Conservation (phyloP, 768 basidiomycete genomes). For the Russula griseocarnosa region DNA sequence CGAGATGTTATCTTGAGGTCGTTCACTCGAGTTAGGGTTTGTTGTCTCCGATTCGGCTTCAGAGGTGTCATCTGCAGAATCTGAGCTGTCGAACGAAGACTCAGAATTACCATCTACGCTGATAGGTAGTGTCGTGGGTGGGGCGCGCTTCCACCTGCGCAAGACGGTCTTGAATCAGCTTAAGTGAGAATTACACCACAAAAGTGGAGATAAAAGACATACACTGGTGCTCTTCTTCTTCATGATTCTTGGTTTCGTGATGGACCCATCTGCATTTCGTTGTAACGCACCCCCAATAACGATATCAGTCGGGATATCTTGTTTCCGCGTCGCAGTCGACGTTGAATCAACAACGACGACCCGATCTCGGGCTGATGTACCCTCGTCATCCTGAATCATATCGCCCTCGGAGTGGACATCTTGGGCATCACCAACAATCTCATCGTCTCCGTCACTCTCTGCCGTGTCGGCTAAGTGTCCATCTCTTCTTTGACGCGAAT, state of each 20-base stretch:
- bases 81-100: conserved; percentile 75
- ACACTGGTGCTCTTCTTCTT: conserved; percentile 47
- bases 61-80: conserved; percentile 57
- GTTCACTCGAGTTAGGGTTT: conserved; percentile 25
- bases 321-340: conserved; percentile 13
- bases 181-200: not conserved
- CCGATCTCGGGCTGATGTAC: not conserved
- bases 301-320: conserved; percentile 31
- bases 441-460: conserved; percentile 19
- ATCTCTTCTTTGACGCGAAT: conserved; percentile 47
- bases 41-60: conserved; percentile 31
- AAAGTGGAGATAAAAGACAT: conserved; percentile 27
- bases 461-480: conserved; percentile 14
- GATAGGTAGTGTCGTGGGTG: conserved; percentile 31
- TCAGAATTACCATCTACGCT: conserved; percentile 41
- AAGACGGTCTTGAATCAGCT: conserved; percentile 37
- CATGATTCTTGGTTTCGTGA: conserved; percentile 46
- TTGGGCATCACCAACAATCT: not conserved
- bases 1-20: conserved; percentile 16
- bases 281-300: conserved; percentile 62
- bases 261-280: conserved; percentile 60
- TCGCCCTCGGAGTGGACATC: not conserved
- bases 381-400: conserved; percentile 1
- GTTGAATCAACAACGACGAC: conserved; percentile 16
- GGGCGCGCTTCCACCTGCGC: conserved; percentile 48